Base-by-base conservation (phyloP, 169 alveolate genomes). In the Nephromyces sp. region DNA sequence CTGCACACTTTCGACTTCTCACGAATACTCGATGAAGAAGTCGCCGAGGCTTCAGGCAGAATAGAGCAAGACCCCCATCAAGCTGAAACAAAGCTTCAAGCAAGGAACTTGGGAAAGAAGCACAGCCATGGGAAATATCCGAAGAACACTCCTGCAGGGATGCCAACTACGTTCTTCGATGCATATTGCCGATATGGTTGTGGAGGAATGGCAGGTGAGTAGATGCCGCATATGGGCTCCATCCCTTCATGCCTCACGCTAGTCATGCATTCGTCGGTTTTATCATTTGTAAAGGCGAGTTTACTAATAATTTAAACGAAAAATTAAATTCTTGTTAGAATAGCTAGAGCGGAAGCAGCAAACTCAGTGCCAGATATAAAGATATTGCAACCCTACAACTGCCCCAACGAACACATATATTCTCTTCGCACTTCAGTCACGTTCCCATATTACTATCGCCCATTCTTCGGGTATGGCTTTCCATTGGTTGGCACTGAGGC, bases 401-500 rank as follows among this genome's bases (percentile, higher is more conserved):
- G 5, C 65, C 24, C 27, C 5, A 4, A 6, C 2, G 5, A 6
- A 52, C 27, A 52, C 24, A 52, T 5, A 52, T 30, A 5, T 28
- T 52, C 27, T 52, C 65, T 3, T 52, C 32, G 73, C 30, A 72
- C 73, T 79, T 80, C 84, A 68, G 85, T 80, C 2, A 80, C 86
- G 4, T 80, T 75, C 64, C 86, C 86, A 1, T 80, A 80, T 68
- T 80, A 80, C 68, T 80, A 80, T 31, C 85, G 86, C 25, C 86
- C 86, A 28, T 80, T 80, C 81, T 80, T 80, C 51, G 86, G 86
- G 61, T 80, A 80, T 25, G 86, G 86, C 5, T 80, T 67, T 25
- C 86, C 86, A 15, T 31, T 80, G 35, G 81, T 80, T 0, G 86
- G 86, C 2, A 80, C 86, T 24, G 86, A 80, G 66, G 84, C 86